Conservation (phyloP, 805 yeast genomes). For the Wickerhamiella sergipiensis region DNA sequence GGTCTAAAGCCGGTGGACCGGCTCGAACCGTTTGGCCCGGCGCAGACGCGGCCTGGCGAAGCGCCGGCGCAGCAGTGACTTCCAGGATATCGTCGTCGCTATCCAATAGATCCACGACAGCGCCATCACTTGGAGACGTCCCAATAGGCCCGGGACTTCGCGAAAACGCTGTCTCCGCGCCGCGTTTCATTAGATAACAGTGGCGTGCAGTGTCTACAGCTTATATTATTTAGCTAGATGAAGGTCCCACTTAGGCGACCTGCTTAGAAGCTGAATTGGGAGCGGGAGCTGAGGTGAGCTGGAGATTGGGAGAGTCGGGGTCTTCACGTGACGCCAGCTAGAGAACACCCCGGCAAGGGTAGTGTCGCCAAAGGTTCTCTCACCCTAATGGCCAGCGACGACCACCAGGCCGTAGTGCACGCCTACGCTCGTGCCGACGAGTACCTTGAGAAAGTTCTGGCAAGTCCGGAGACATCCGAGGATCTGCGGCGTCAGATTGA, state of each 20-base stretch:
- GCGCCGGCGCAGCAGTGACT: neutral
- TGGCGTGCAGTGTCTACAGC: too few relatives aligned
- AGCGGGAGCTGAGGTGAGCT: too few relatives aligned
- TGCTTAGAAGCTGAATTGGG: too few relatives aligned
- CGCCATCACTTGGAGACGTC: neutral
- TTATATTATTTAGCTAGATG: too few relatives aligned
- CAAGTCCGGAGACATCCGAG: neutral
- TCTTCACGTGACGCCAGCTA: too few relatives aligned
- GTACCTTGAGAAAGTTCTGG: neutral
- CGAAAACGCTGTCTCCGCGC: neutral
- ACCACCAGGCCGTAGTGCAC: neutral
- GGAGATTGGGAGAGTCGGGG: too few relatives aligned
- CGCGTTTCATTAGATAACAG: neutral
- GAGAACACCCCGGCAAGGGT: neutral
- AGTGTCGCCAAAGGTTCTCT: neutral
- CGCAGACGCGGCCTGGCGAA: too few relatives aligned
- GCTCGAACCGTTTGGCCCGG: too few relatives aligned
- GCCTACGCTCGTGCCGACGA: neutral
- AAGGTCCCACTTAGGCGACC: too few relatives aligned
- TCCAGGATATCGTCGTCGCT: neutral
- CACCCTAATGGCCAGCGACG: neutral
- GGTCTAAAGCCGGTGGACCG: too few relatives aligned
- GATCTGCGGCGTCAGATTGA: slow-evolving; percentile 14
- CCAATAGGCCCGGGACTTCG: neutral
- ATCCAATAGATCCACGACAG: neutral